These are phyloP conservation scores for Xylariaceae sp. DNA, from an alignment of 2,329 filamentous ascomycete species.

Conservation along the genomic window DNA sequence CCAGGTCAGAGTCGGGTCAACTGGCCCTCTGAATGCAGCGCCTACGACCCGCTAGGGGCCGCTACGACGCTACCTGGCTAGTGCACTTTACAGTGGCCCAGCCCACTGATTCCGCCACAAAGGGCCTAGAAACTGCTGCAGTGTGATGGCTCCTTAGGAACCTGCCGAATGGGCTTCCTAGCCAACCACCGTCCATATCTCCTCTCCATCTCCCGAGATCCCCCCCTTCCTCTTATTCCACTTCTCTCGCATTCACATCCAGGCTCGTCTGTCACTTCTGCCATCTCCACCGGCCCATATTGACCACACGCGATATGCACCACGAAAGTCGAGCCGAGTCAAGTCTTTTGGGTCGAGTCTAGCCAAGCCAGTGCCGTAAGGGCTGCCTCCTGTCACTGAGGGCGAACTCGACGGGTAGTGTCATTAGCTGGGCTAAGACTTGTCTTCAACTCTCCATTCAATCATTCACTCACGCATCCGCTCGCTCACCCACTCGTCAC, in stretches of 20 bases:
- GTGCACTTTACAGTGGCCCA: too few species aligned
- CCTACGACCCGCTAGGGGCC: too few species aligned
- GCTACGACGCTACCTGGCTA: too few species aligned
- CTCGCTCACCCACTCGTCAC: background rate
- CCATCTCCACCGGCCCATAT: slow-evolving; percentile 1
- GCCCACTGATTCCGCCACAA: background rate
- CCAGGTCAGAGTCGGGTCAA: too few species aligned
- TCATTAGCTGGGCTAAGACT: background rate
- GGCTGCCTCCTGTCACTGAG: background rate
- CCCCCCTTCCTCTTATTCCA: slow-evolving; percentile 17
- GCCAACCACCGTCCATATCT: slow-evolving; percentile 22
- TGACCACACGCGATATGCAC: slow-evolving; percentile 7
- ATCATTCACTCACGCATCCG: background rate
- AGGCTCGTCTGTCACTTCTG: slow-evolving; percentile 13
- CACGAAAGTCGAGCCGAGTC: slow-evolving; percentile 8
- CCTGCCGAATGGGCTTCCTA: background rate
- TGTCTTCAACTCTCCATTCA: background rate
- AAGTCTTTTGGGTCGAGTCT: background rate
- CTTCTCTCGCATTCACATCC: slow-evolving; percentile 20
- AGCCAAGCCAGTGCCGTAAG: background rate
- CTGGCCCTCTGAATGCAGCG: too few species aligned
- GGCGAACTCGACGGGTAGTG: background rate
- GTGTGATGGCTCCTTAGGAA: background rate
- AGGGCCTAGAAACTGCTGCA: background rate
- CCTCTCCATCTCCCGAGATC: slow-evolving; percentile 14